These are phyloP conservation scores for Spirogloea muscicola DNA, from an alignment of 139 green algal species.

Conservation along the genomic window DNA sequence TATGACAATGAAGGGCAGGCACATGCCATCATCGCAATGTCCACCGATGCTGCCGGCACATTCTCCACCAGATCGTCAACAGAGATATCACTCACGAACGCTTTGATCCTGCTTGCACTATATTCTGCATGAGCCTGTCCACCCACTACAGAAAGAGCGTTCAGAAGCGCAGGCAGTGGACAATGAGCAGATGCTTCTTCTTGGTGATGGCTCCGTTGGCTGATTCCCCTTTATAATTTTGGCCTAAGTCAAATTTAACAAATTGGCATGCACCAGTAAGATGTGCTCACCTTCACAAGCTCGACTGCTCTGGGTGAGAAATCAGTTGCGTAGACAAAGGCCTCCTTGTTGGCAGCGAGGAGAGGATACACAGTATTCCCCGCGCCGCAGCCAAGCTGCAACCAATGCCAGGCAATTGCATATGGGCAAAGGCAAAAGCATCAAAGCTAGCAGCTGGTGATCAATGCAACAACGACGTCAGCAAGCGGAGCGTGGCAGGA, in stretches of 20 bases:
- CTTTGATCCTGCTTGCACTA: too few species aligned
- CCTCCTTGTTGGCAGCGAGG: slow-evolving; percentile 62
- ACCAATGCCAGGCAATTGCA: too few species aligned
- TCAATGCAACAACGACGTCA: too few species aligned
- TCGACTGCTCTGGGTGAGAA: slow-evolving; percentile 75
- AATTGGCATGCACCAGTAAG: too few species aligned
- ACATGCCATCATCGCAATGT: slow-evolving; percentile 38
- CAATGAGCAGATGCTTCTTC: not conserved
- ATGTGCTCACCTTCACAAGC: slow-evolving; percentile 62
- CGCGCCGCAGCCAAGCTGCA: slow-evolving; percentile 89
- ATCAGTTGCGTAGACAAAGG: slow-evolving; percentile 77
- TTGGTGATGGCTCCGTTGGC: too few species aligned
- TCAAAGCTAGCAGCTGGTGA: too few species aligned
- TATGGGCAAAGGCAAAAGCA: too few species aligned
- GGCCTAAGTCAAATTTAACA: too few species aligned
- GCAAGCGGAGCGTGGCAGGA: too few species aligned
- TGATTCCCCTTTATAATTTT: too few species aligned
- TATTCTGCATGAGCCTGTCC: too few species aligned
- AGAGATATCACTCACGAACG: slow-evolving; percentile 84
- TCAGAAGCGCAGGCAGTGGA: not conserved
- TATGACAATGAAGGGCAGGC: not conserved
- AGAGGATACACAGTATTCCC: slow-evolving; percentile 90
- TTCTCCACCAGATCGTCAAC: slow-evolving; percentile 3
- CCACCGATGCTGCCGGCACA: slow-evolving; percentile 6
- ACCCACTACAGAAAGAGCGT: not conserved